These are phyloP conservation scores for Fusarium verrucosum DNA, from an alignment of 2,329 filamentous ascomycete species.

Conservation along the genomic window DNA sequence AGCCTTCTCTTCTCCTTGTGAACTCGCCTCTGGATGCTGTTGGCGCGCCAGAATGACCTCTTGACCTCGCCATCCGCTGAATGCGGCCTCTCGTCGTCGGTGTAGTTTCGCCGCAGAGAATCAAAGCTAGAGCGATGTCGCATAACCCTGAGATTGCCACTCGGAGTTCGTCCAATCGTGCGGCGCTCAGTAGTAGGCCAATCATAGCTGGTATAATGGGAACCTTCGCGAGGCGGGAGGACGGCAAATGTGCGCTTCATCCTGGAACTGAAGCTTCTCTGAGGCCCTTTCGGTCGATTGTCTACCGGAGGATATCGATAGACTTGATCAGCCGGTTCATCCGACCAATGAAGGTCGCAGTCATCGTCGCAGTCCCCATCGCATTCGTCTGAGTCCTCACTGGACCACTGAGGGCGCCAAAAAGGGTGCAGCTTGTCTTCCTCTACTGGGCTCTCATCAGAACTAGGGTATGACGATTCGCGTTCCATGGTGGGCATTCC, in stretches of 20 bases:
- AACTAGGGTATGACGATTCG: constrained; percentile 52
- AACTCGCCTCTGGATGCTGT: constrained; percentile 41
- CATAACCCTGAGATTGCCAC: constrained; percentile 69
- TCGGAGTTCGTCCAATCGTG: constrained; percentile 67
- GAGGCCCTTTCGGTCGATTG: constrained; percentile 57
- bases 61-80: constrained; percentile 44
- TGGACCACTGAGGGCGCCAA: constrained; percentile 65
- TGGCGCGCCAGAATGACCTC: constrained; percentile 48
- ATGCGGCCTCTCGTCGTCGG: constrained; percentile 48
- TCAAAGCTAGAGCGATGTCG: constrained; percentile 60
- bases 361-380: constrained; percentile 47
- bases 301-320: constrained; percentile 61
- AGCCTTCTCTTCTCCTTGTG: constrained; percentile 47
- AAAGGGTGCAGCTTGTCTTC: constrained; percentile 66
- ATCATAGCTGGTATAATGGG: constrained; percentile 45
- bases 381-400: constrained; percentile 44
- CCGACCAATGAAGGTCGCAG: constrained; percentile 35
- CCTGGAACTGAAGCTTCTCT: constrained; percentile 61
- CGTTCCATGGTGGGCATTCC: constrained; percentile 43
- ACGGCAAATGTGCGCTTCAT: constrained; percentile 70
- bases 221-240: constrained; percentile 59
- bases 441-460: constrained; percentile 60
- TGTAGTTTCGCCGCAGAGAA: constrained; percentile 48
- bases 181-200: constrained; percentile 59
- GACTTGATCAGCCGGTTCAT: constrained; percentile 52